A percentile compares a stretch with the other conserved stretches of the same genome.
phyloP scores from a whole-genome alignment of 176 grass and related monocot genomes.

The Eremochloa ophiuroides region DNA sequence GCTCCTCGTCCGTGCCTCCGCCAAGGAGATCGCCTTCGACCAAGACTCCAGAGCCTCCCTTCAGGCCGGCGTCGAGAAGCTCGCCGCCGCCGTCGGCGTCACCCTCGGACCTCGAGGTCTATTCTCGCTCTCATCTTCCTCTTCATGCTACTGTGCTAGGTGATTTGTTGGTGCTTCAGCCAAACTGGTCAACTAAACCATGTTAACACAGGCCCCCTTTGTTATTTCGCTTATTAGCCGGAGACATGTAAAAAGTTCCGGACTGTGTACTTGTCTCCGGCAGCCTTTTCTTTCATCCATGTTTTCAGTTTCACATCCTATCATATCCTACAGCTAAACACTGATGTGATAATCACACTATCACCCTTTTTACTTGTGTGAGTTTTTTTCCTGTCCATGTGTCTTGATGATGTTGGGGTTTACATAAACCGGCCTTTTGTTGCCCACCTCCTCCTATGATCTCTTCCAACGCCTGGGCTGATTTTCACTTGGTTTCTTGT shows the following conservation, averaged over 20 bases:
- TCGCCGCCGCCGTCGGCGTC: constrained; percentile 70
- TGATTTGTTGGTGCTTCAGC: background rate
- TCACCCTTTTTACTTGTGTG: too few species aligned
- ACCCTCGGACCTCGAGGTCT: constrained; percentile 89
- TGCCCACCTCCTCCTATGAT: background rate
- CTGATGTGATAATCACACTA: background rate
- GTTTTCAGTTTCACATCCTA: background rate
- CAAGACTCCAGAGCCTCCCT: constrained; percentile 60
- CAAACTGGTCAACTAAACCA: background rate
- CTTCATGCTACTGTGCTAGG: background rate
- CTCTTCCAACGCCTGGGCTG: too few species aligned
- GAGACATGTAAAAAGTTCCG: background rate
- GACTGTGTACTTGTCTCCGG: background rate
- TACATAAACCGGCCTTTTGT: background rate
- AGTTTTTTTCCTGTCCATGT: background rate
- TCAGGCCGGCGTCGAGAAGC: constrained; percentile 94
- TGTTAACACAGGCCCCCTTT: background rate
- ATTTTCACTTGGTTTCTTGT: background rate
- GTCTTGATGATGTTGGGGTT: background rate
- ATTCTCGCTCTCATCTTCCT: background rate
- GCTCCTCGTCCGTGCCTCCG: constrained; percentile 42
- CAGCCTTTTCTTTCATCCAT: background rate
- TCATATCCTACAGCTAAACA: background rate
- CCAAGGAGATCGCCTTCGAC: constrained; percentile 94
- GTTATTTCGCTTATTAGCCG: background rate